A percentile compares a stretch with the other conserved stretches of the same genome.
These are phyloP conservation scores for Fagopyrum esculentum DNA, from an alignment of 148 eudicot genomes.

Conservation along the genomic window DNA sequence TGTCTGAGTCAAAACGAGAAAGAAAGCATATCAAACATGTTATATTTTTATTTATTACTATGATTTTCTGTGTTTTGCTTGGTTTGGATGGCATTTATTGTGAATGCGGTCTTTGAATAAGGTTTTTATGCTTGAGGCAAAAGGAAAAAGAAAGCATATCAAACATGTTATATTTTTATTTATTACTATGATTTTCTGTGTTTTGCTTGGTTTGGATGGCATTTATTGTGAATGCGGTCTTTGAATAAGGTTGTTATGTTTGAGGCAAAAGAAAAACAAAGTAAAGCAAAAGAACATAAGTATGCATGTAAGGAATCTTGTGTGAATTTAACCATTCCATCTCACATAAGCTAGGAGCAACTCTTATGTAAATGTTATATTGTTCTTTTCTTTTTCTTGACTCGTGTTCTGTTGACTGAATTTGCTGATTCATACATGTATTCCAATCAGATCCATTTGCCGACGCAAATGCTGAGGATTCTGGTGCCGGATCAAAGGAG, in stretches of 20 bases:
- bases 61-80: neutral
- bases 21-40: neutral
- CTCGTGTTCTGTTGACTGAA: neutral
- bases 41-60: too few species aligned
- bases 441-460: slow-evolving; percentile 71
- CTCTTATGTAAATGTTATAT: neutral
- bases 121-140: neutral
- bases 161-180: neutral
- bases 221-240: neutral
- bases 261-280: neutral
- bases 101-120: neutral
- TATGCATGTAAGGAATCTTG: too few species aligned
- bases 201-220: neutral
- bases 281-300: neutral
- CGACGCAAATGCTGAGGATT: slow-evolving; percentile 92
- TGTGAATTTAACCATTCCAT: too few species aligned
- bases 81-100: neutral
- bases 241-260: neutral
- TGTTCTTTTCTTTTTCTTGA: neutral
- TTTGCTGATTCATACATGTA: neutral
- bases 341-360: too few species aligned
- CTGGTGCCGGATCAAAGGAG: slow-evolving; percentile 86
- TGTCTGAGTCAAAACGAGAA: neutral
- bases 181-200: neutral
- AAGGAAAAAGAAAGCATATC: neutral